Percentiles rank a stretch among this genome's conserved stretches.
Conservation (phyloP, 2,329 filamentous ascomycete species). For the Trichoderma asperellum region DNA sequence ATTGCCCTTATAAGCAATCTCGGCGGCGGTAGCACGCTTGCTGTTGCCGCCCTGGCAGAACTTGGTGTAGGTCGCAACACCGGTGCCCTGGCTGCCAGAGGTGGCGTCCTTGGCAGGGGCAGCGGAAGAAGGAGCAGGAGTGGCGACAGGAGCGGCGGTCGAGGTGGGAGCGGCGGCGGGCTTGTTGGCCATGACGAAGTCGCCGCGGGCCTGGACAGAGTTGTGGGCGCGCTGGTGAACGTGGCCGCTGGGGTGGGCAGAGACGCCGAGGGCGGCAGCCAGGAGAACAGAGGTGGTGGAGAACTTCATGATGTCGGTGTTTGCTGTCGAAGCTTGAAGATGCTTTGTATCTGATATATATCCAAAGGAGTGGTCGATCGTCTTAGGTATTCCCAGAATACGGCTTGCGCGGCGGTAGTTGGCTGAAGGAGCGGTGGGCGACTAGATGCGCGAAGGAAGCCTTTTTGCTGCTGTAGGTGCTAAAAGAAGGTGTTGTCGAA, state of each 20-base stretch:
- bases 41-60: constrained; percentile 44
- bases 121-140: constrained; percentile 27
- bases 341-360: constrained; percentile 13
- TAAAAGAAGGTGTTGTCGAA: constrained; percentile 6
- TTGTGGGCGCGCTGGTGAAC: constrained; percentile 44
- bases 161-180: constrained; percentile 37
- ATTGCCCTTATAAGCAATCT: constrained; percentile 56
- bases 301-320: constrained; percentile 47
- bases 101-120: constrained; percentile 21
- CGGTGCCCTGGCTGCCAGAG: constrained; percentile 30
- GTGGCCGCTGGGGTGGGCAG: constrained; percentile 48
- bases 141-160: constrained; percentile 28
- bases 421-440: constrained; percentile 27
- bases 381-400: constrained; percentile 32
- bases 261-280: constrained; percentile 47
- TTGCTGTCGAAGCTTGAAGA: constrained; percentile 9
- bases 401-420: constrained; percentile 5
- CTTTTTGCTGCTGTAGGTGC: constrained; percentile 1
- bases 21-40: constrained; percentile 52
- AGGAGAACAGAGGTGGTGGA: constrained; percentile 44
- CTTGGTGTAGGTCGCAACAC: constrained; percentile 33
- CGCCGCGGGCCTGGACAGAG: constrained; percentile 38
- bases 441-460: constrained; percentile 20
- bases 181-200: constrained; percentile 44
- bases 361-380: constrained; percentile 18